These are phyloP conservation scores for Emydomyces testavorans DNA, from an alignment of 2,329 filamentous ascomycete genomes.

Conservation along the genomic window DNA sequence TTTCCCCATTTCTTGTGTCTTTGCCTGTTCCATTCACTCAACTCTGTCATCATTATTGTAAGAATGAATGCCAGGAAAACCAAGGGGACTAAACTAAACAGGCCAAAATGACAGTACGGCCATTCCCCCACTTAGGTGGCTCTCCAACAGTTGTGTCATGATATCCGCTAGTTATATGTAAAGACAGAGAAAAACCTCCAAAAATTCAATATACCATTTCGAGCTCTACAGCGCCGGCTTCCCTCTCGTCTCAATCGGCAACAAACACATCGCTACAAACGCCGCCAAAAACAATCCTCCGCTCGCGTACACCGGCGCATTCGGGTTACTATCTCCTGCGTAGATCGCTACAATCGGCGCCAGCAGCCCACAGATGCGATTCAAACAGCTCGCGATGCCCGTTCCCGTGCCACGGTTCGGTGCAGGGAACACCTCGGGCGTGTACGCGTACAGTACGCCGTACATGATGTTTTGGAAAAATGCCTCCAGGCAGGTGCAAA, in stretches of 20 bases:
- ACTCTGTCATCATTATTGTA: too few relatives aligned
- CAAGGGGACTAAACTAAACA: too few relatives aligned
- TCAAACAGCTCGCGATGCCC: conserved; percentile 38
- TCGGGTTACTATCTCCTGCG: conserved; percentile 27
- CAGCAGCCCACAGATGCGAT: conserved; percentile 36
- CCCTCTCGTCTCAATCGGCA: conserved; percentile 39
- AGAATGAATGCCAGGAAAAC: too few relatives aligned
- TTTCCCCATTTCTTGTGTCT: too few relatives aligned
- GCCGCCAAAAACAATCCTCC: conserved; percentile 36
- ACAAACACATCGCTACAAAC: conserved; percentile 35
- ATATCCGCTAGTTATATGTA: too few relatives aligned
- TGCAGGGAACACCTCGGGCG: conserved; percentile 48
- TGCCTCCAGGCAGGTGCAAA: conserved; percentile 43
- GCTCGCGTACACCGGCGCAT: conserved; percentile 37
- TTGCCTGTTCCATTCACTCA: too few relatives aligned
- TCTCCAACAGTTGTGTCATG: too few relatives aligned
- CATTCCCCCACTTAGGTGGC: too few relatives aligned
- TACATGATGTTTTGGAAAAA: conserved; percentile 50
- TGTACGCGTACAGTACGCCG: conserved; percentile 48
- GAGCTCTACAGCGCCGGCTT: conserved; percentile 34
- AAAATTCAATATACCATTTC: too few relatives aligned
- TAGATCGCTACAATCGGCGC: conserved; percentile 38
- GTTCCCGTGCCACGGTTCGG: conserved; percentile 45
- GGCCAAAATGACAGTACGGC: too few relatives aligned
- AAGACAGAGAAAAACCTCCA: too few relatives aligned